Evolutionary conservation across 441 rosid genomes (phyloP).

Genomic region (Pelargonium citronellum): DNA sequence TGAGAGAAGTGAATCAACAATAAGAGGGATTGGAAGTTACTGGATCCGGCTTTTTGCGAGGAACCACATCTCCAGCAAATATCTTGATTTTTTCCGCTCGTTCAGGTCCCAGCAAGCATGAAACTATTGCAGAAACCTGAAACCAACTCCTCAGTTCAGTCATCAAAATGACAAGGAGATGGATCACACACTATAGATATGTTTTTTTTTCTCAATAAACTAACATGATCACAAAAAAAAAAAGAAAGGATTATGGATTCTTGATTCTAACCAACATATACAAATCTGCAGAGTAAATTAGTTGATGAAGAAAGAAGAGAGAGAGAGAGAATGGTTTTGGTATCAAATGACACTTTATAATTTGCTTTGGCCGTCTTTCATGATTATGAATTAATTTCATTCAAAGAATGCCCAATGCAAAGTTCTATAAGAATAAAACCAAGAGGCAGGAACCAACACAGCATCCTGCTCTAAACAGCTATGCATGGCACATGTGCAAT

Average conservation of each 20-base stretch:
- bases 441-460: neutral
- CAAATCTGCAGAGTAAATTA: no score
- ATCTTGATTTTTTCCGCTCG: slow-evolving; percentile 76
- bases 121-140: slow-evolving; percentile 91
- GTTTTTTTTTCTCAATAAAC: neutral
- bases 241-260: no score
- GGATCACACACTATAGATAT: neutral
- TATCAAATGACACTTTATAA: slow-evolving; percentile 14
- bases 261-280: no score
- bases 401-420: neutral
- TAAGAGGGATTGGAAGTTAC: slow-evolving; percentile 29
- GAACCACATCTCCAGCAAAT: slow-evolving; percentile 95
- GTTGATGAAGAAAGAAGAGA: no score
- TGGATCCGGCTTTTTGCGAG: slow-evolving; percentile 91
- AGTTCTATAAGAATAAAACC: slow-evolving; percentile 7
- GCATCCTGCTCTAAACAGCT: slow-evolving; percentile 3
- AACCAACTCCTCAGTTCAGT: slow-evolving; percentile 16
- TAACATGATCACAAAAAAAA: neutral
- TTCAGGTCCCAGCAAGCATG: slow-evolving; percentile 83
- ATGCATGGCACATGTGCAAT: no score
- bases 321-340: slow-evolving; percentile 6
- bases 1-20: neutral
- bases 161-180: slow-evolving; percentile 12
- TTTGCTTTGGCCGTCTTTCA: neutral
- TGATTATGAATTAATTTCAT: neutral